A percentile compares a stretch with the other conserved stretches of the same genome.
Evolutionary conservation across 78 protist genomes (phyloP).

Genomic region (Dictyostelium discoideum): DNA sequence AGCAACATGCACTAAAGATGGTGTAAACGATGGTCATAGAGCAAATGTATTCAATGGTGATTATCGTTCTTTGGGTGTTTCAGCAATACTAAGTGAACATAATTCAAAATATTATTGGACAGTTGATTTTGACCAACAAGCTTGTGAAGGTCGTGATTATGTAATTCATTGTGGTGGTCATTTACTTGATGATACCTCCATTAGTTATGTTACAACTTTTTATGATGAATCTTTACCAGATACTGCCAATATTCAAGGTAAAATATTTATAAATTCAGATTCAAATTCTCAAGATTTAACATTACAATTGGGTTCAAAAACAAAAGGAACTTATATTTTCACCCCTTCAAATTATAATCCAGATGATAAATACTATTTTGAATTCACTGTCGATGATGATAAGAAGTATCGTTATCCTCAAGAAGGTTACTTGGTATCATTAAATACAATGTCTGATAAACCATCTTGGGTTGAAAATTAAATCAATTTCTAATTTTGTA

Average conservation of each 20-base stretch:
- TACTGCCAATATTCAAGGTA: not conserved
- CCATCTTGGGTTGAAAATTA: conserved; percentile 25
- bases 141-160: not conserved
- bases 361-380: not conserved
- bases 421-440: not conserved
- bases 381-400: not conserved
- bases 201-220: not conserved
- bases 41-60: not conserved
- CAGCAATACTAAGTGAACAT: not conserved
- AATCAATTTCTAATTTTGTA: not conserved
- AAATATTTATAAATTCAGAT: not conserved
- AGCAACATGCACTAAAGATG: not conserved
- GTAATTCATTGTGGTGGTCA: conserved; percentile 18
- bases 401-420: not conserved
- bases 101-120: not conserved
- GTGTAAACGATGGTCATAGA: conserved; percentile 16
- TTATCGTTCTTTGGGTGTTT: not conserved
- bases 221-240: not conserved
- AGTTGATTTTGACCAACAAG: not conserved
- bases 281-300: not conserved
- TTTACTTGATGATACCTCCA: not conserved
- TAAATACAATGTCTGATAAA: not conserved
- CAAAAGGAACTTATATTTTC: conserved; percentile 3
- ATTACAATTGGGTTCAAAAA: not conserved
- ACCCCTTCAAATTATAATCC: not conserved